Conservation (phyloP, 306 rosid genomes). For the Acacia acuminata region DNA sequence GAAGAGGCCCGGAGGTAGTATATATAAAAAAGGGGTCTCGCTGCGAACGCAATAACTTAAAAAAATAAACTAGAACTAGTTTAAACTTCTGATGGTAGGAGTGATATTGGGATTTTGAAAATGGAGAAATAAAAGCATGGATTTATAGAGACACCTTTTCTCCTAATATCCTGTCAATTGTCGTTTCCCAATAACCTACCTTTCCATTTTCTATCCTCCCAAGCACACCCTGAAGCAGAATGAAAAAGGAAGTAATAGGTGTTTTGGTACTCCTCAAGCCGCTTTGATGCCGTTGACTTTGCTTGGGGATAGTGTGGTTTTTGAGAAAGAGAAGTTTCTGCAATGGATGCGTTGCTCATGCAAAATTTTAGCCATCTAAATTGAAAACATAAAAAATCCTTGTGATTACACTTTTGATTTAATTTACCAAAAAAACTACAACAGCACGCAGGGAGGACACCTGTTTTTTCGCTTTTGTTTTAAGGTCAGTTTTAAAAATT, state of each 20-base stretch:
- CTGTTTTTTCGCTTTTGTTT: not conserved
- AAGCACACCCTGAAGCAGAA: not conserved
- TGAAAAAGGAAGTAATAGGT: not conserved
- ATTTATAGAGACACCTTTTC: not conserved
- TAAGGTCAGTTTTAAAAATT: not conserved
- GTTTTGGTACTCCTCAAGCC: slow-evolving; percentile 2
- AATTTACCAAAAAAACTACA: not conserved
- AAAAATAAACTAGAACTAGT: not conserved
- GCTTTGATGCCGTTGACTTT: not conserved
- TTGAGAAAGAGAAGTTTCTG: not conserved
- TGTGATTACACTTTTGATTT: not conserved
- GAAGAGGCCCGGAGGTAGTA: not conserved
- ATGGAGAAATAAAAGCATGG: not conserved
- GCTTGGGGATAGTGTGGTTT: not conserved
- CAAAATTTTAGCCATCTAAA: not conserved
- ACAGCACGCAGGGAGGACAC: not conserved
- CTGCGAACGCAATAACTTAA: not conserved
- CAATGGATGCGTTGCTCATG: not conserved
- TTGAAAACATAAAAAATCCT: not conserved
- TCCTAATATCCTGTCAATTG: not conserved
- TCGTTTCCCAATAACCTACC: not conserved
- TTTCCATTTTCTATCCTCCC: not conserved
- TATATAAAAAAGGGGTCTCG: not conserved
- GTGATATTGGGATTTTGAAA: not conserved
- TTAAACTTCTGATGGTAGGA: not conserved